A percentile compares a stretch with the other conserved stretches of the same genome.
phyloP scores from a whole-genome alignment of 805 yeast species.

The Hanseniaspora occidentalis region DNA sequence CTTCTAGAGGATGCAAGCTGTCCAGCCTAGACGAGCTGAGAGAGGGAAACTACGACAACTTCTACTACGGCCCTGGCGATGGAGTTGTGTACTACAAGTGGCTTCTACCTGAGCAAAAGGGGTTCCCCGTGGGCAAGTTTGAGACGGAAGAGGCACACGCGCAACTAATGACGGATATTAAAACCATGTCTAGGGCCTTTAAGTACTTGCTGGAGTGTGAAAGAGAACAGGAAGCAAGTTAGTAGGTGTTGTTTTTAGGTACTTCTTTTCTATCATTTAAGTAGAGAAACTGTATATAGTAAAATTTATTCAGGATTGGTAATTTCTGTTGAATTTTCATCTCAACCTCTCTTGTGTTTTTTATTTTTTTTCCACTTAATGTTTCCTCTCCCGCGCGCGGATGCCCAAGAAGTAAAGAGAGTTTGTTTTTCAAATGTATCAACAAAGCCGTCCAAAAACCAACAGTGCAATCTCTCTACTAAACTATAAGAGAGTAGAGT shows the following conservation, averaged over 20 bases:
- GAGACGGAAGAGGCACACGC: slow-evolving; percentile 66
- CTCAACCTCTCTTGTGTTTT: too few relatives aligned
- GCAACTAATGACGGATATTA: slow-evolving; percentile 60
- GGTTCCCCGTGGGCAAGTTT: slow-evolving; percentile 61
- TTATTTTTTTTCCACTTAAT: too few relatives aligned
- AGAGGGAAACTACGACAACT: slow-evolving; percentile 62
- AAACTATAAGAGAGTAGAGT: too few relatives aligned
- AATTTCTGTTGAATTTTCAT: too few relatives aligned
- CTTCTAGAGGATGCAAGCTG: slow-evolving; percentile 72
- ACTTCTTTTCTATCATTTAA: too few relatives aligned
- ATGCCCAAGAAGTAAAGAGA: too few relatives aligned
- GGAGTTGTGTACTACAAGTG: slow-evolving; percentile 81
- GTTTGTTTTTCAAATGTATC: too few relatives aligned
- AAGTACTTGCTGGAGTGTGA: slow-evolving; percentile 51
- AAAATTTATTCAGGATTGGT: background rate
- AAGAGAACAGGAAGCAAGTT: slow-evolving; percentile 13
- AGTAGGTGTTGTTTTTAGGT: background rate
- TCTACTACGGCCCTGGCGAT: slow-evolving; percentile 83
- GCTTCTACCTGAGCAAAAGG: slow-evolving; percentile 66
- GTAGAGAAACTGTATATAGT: background rate
- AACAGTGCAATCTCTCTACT: too few relatives aligned
- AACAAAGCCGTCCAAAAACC: too few relatives aligned
- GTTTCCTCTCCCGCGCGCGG: too few relatives aligned
- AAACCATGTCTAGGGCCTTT: slow-evolving; percentile 61
- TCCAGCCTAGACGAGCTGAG: slow-evolving; percentile 46